Percentiles rank a stretch among this genome's conserved stretches.
Conservation (phyloP, 345 rosid genomes). For the Salix arbutifolia region DNA sequence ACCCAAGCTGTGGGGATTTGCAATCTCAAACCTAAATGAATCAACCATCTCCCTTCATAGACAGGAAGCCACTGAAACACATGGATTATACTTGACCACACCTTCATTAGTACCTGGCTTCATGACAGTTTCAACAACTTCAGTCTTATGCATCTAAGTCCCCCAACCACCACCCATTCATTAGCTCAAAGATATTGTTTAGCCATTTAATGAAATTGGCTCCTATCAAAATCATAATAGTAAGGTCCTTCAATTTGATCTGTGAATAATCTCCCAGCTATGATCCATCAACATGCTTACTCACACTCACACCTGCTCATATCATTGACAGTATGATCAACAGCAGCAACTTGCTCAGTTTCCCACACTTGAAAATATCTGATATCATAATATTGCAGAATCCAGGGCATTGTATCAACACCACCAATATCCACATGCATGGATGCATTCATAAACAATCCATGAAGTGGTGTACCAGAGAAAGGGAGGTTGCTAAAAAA, state of each 20-base stretch:
- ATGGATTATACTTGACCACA: neutral
- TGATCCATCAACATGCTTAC: neutral
- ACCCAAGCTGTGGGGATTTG: conserved; percentile 2
- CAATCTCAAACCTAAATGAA: conserved; percentile 5
- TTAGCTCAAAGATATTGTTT: neutral
- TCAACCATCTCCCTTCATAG: neutral
- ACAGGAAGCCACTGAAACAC: neutral
- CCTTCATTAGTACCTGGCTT: neutral
- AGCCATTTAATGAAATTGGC: neutral
- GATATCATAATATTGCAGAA: neutral
- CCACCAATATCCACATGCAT: neutral
- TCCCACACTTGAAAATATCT: neutral
- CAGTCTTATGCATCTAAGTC: neutral
- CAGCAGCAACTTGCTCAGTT: neutral
- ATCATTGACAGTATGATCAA: neutral
- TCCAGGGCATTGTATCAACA: neutral
- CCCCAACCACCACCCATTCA: neutral
- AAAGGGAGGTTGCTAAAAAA: neutral
- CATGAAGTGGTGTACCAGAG: neutral
- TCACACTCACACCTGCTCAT: neutral
- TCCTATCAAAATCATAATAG: neutral
- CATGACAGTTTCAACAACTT: neutral
- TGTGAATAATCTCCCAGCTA: neutral
- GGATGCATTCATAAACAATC: neutral
- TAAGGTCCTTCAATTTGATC: neutral